Conservation (phyloP, 1,139 yeast species). For the Hanseniaspora sp. region DNA sequence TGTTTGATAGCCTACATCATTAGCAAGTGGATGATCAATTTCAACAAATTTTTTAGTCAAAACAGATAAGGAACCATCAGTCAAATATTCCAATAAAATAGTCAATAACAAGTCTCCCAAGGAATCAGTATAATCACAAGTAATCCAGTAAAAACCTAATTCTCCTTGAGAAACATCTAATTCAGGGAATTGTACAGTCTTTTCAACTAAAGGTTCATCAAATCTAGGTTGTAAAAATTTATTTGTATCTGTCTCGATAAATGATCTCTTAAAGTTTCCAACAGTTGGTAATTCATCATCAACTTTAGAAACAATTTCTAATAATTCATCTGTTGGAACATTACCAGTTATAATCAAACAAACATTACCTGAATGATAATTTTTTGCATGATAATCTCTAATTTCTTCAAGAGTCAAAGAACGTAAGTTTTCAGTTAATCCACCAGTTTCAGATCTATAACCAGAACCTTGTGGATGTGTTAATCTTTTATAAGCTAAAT, state of each 20-base stretch:
- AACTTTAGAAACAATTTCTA: conserved; percentile 49
- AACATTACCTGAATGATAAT: conserved; percentile 76
- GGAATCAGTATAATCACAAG: conserved; percentile 51
- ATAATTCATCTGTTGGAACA: conserved; percentile 61
- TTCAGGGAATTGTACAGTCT: conserved; percentile 71
- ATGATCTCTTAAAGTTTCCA: conserved; percentile 51
- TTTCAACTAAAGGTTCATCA: conserved; percentile 30
- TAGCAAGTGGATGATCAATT: conserved; percentile 70
- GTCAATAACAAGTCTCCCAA: conserved; percentile 57
- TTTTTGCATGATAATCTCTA: conserved; percentile 54
- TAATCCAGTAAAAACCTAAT: conserved; percentile 65
- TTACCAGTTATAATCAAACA: conserved; percentile 76
- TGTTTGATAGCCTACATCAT: conserved; percentile 55
- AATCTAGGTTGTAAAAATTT: conserved; percentile 27
- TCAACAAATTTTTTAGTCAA: conserved; percentile 64
- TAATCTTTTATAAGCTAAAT: conserved; percentile 49
- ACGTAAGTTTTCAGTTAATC: conserved; percentile 67
- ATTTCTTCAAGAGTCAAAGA: conserved; percentile 63
- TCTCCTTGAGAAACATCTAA: conserved; percentile 80
- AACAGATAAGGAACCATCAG: conserved; percentile 62
- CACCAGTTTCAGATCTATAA: conserved; percentile 91
- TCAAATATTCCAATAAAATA: conserved; percentile 61
- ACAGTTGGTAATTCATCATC: conserved; percentile 46
- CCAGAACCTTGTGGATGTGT: conserved; percentile 57
- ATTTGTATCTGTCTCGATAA: conserved; percentile 57